phyloP scores from a whole-genome alignment of 352 stramenopile genomes.

The Pythium guiyangense region DNA sequence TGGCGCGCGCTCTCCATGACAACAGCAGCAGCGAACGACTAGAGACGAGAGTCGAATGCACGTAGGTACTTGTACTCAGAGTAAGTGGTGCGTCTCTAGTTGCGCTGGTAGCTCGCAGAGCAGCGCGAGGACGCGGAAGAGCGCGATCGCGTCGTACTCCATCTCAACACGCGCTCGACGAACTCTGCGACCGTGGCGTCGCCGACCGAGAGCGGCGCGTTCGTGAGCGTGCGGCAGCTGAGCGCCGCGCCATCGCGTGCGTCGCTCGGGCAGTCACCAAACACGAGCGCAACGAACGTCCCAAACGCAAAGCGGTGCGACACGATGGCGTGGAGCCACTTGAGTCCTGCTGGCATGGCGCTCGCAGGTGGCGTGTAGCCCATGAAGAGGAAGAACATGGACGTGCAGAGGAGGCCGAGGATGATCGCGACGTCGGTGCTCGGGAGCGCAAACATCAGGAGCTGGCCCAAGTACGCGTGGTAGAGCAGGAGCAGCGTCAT shows the following conservation, averaged over 20 bases:
- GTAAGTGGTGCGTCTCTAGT: too few species aligned
- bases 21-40: too few species aligned
- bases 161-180: conserved; percentile 13
- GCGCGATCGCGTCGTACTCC: conserved; percentile 1
- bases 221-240: not conserved
- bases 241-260: conserved; percentile 1
- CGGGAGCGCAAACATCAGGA: conserved; percentile 35
- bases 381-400: conserved; percentile 38
- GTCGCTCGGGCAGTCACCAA: conserved; percentile 3
- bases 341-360: conserved; percentile 15
- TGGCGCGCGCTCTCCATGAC: too few species aligned
- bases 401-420: conserved; percentile 21
- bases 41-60: too few species aligned
- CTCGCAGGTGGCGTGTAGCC: conserved; percentile 31
- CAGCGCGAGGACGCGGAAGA: not conserved
- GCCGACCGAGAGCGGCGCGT: not conserved
- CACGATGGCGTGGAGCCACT: conserved; percentile 5
- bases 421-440: conserved; percentile 22
- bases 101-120: conserved; percentile 2
- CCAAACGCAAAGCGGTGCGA: not conserved
- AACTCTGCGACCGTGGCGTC: conserved; percentile 15
- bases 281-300: not conserved
- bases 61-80: too few species aligned
- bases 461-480: too few species aligned
- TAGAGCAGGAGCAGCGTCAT: conserved; percentile 51